Base-by-base conservation (phyloP, 176 grass and related monocot species). In the Oryza rufipogon region DNA sequence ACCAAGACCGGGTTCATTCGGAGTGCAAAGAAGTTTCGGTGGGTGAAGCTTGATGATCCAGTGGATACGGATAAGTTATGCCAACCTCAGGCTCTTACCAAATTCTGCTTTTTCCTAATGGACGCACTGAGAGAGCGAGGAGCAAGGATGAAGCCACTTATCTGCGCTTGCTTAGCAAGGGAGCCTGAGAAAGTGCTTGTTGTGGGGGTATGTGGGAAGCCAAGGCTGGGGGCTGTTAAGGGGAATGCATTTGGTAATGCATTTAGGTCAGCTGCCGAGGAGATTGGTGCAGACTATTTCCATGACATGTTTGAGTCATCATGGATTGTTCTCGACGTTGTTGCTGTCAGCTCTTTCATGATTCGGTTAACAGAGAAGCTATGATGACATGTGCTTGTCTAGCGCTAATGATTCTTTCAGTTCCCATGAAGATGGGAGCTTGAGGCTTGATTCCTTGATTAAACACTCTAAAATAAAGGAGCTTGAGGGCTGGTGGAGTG, bases 231-330 rank as follows among this genome's bases (percentile, higher is more conserved):
- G 25, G 86, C 95, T 49, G 78, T 92, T 56, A 87, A 97, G 69
- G 95, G 95, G 9, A 94, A 94, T 80, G 86, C 89, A 4, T 97
- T 97, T 48, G 95, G 95, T 17, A 81, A 91, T 11, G 86, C 88
- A 54, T 97, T 97, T 73, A 87, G 82, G 76, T 78, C 84, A 19
- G 92, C 90, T 5, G 94, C 92, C 14, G 85, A 85, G 60, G 92
- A 94, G 80, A 92, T 92, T 1, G 86, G 90, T 4, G 90, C 88
- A 6, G 94, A 94, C 46, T 92, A 74, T 81, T 92, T 89, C 77
- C 90, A 94, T 81, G 92, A 94, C 70, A 86, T 97, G 77, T 94
- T 97, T 81, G 94, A 97, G 75, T 94, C 92, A 63, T 97, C 94
- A 65, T 97, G 95, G 90, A 94, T 97, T 47, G 77, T 97, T 74